Percentiles rank a stretch among this genome's conserved stretches.
phyloP scores from a whole-genome alignment of 345 rosid species.

The Bruguiera parviflora region DNA sequence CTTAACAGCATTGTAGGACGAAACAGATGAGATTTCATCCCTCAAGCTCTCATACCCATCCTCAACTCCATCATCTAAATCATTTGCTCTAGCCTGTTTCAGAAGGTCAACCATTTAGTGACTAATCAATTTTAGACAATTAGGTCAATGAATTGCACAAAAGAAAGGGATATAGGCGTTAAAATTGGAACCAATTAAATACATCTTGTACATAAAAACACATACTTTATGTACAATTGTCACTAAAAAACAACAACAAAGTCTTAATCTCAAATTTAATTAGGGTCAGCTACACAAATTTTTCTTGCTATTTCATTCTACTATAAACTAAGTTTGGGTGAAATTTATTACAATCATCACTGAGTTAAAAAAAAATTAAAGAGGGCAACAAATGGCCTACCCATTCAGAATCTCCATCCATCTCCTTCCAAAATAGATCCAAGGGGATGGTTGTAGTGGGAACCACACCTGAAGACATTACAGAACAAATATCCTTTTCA shows the following conservation, averaged over 20 bases:
- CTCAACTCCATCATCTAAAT: constrained; percentile 57
- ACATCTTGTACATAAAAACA: neutral
- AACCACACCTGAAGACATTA: constrained; percentile 61
- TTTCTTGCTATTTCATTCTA: too few species aligned
- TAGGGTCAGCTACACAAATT: too few species aligned
- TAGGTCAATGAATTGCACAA: constrained; percentile 4
- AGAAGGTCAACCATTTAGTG: constrained; percentile 6
- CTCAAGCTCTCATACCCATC: constrained; percentile 91
- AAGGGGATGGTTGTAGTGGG: constrained; percentile 63
- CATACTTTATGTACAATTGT: neutral
- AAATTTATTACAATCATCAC: neutral
- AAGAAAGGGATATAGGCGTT: neutral
- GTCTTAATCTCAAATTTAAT: too few species aligned
- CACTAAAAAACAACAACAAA: constrained; percentile 7
- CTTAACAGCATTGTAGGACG: constrained; percentile 65
- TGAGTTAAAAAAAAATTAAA: neutral
- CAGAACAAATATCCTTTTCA: constrained; percentile 3
- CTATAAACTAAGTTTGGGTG: too few species aligned
- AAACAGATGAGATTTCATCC: constrained; percentile 87
- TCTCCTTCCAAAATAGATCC: constrained; percentile 84
- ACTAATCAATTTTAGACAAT: constrained; percentile 8
- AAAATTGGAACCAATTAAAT: neutral
- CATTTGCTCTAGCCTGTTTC: constrained; percentile 71
- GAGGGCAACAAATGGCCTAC: constrained; percentile 37
- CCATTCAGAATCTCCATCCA: constrained; percentile 98